phyloP scores from a whole-genome alignment of 2,329 filamentous ascomycete genomes.

The Akanthomyces lecanii region DNA sequence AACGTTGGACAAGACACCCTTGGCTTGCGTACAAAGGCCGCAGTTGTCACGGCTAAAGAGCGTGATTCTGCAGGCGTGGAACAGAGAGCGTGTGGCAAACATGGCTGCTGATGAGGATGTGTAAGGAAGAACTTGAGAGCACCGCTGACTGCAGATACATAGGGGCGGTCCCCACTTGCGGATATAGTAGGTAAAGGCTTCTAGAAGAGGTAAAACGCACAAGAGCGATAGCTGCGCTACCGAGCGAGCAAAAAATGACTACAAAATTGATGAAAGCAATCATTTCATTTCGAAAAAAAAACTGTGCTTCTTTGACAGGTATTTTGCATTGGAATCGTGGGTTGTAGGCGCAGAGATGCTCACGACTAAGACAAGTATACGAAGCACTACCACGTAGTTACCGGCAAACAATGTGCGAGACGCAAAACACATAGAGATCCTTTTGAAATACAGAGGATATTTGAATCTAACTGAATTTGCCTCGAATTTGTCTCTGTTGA shows the following conservation, averaged over 20 bases:
- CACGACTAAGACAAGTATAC: too few relatives aligned
- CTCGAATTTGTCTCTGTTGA: too few relatives aligned
- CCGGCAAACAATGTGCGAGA: too few relatives aligned
- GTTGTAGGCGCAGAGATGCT: too few relatives aligned
- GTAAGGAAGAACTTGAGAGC: background rate
- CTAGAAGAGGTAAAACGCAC: background rate
- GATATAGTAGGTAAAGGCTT: background rate
- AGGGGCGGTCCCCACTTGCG: conserved; percentile 7
- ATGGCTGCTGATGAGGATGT: conserved; percentile 32
- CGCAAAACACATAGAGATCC: too few relatives aligned
- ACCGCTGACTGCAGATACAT: background rate
- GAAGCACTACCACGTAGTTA: too few relatives aligned
- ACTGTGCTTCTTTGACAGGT: background rate
- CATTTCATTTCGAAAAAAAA: too few relatives aligned
- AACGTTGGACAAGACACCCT: conserved; percentile 62
- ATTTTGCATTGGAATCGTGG: background rate
- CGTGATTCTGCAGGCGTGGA: conserved; percentile 62
- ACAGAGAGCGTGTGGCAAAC: conserved; percentile 43
- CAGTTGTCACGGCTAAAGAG: conserved; percentile 71
- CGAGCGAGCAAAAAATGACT: background rate
- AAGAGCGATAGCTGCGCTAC: background rate
- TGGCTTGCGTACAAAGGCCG: conserved; percentile 65
- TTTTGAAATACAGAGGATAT: too few relatives aligned
- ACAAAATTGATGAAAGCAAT: too few relatives aligned
- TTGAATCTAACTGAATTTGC: too few relatives aligned